Conservation (phyloP, 805 yeast genomes). For the Huiozyma naganishii region DNA sequence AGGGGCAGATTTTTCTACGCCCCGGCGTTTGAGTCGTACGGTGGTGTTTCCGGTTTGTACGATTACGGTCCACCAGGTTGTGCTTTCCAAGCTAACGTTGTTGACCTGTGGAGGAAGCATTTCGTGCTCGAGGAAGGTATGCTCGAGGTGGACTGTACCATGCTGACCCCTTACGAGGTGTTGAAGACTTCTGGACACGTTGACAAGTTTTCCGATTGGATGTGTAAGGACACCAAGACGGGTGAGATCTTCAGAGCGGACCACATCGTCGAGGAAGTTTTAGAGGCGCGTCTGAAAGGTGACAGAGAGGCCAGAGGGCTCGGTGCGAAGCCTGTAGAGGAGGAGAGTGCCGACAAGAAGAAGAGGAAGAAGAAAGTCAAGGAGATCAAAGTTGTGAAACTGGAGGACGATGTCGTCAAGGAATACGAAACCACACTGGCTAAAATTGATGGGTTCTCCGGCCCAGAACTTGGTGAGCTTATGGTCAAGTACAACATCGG, state of each 20-base stretch:
- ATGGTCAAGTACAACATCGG: constrained; percentile 73
- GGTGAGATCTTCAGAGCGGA: constrained; percentile 99
- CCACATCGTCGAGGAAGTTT: constrained; percentile 94
- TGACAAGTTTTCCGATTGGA: constrained; percentile 98
- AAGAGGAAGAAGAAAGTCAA: constrained; percentile 94
- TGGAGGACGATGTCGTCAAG: constrained; percentile 65
- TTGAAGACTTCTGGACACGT: constrained; percentile 98
- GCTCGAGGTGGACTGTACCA: constrained; percentile 97
- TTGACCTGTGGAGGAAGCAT: constrained; percentile 96
- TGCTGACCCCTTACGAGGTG: constrained; percentile 96
- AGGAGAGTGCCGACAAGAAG: constrained; percentile 71
- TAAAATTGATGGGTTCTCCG: constrained; percentile 90
- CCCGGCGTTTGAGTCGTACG: constrained; percentile 94
- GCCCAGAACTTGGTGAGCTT: constrained; percentile 82
- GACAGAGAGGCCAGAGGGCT: constrained; percentile 93
- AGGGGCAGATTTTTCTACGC: constrained; percentile 96
- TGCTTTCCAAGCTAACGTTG: constrained; percentile 90
- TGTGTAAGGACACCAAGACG: constrained; percentile 90
- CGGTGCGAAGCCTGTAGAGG: constrained; percentile 46
- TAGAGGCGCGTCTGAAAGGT: constrained; percentile 93
- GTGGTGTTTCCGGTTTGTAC: constrained; percentile 95
- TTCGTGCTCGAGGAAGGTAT: constrained; percentile 95
- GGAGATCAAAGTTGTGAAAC: constrained; percentile 79
- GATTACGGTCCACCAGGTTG: constrained; percentile 99
- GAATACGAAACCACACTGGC: constrained; percentile 86